These are phyloP conservation scores for Rhynchosporium graminicola DNA, from an alignment of 2,329 filamentous ascomycete genomes.

Conservation along the genomic window DNA sequence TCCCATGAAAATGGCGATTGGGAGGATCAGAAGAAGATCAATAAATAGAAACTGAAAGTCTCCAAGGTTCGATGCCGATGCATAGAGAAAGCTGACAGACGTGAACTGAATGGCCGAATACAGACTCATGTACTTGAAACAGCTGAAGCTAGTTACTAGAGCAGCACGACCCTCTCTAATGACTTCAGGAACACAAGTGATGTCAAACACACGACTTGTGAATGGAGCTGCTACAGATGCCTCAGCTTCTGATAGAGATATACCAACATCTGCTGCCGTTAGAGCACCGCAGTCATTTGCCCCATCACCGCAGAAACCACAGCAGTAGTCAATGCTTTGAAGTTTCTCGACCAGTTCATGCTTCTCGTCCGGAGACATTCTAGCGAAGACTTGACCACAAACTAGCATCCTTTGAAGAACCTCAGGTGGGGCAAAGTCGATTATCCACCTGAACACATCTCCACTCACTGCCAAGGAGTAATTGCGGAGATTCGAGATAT, in stretches of 20 bases:
- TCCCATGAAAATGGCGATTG: constrained; percentile 98
- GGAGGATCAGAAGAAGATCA: constrained; percentile 86
- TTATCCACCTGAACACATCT: constrained; percentile 94
- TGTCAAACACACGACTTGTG: constrained; percentile 93
- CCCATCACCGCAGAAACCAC: constrained; percentile 94
- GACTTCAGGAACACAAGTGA: constrained; percentile 89
- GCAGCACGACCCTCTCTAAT: constrained; percentile 92
- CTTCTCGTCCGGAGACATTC: constrained; percentile 99
- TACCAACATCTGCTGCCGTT: constrained; percentile 96
- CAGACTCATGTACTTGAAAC: constrained; percentile 99
- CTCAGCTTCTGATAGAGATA: constrained; percentile 95
- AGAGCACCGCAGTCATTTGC: constrained; percentile 97
- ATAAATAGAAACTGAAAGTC: constrained; percentile 98
- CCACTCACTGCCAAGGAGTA: constrained; percentile 89
- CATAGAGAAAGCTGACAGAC: constrained; percentile 93
- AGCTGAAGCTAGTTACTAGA: constrained; percentile 97
- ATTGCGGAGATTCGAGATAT: constrained; percentile 77
- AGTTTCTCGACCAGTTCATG: constrained; percentile 96
- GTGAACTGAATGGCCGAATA: constrained; percentile 99
- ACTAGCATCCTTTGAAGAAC: constrained; percentile 84
- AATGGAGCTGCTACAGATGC: constrained; percentile 98
- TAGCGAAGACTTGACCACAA: constrained; percentile 87
- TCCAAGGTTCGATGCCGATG: constrained; percentile 88
- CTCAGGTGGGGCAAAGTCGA: constrained; percentile 85
- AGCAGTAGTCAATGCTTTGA: constrained; percentile 93